These are phyloP conservation scores for Fraxinus quadrangulata DNA, from an alignment of 257 asterid genomes.

Conservation along the genomic window DNA sequence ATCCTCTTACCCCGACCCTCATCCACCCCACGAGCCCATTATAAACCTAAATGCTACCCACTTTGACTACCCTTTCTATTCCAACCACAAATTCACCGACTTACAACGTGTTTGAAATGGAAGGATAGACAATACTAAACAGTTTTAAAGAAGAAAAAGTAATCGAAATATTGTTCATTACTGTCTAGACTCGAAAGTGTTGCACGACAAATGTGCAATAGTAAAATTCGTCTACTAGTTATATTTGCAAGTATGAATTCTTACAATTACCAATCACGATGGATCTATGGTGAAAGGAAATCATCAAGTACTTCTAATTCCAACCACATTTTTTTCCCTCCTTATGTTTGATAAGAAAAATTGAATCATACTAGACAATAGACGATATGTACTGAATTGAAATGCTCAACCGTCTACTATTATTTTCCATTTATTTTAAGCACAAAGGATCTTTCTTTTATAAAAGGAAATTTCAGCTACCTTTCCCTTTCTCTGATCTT, in stretches of 20 bases:
- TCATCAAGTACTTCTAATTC: not conserved
- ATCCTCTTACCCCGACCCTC: not conserved
- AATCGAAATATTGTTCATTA: not conserved
- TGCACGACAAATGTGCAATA: not conserved
- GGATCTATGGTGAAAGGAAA: too few species aligned
- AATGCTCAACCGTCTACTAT: not conserved
- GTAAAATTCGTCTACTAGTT: not conserved
- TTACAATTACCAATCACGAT: not conserved
- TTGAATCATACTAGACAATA: too few species aligned
- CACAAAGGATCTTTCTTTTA: not conserved
- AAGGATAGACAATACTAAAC: too few species aligned
- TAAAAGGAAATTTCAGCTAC: conserved; percentile 11
- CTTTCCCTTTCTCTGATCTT: conserved; percentile 40
- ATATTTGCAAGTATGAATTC: too few species aligned
- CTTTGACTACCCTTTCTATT: conserved; percentile 5
- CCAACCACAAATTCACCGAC: conserved; percentile 45
- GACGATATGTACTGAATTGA: too few species aligned
- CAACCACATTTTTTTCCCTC: too few species aligned
- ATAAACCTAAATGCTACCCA: conserved; percentile 15
- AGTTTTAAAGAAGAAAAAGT: not conserved
- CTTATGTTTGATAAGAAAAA: too few species aligned
- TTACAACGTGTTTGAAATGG: not conserved
- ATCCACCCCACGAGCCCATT: not conserved
- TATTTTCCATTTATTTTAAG: not conserved
- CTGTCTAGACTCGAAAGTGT: not conserved